phyloP scores from a whole-genome alignment of 805 yeast species.

The Metschnikowia sp. region DNA sequence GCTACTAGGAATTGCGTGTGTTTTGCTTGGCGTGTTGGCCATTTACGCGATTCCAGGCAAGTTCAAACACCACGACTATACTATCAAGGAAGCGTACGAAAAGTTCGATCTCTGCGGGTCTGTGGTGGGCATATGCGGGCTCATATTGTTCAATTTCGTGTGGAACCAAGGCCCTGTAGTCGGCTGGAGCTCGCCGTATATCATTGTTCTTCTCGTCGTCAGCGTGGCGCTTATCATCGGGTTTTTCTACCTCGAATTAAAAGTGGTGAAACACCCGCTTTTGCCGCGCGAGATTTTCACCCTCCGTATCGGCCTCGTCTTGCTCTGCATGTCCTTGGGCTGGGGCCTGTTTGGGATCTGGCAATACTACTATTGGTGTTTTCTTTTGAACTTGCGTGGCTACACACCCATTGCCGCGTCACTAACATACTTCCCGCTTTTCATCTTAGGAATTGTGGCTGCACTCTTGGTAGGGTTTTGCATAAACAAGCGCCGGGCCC shows the following conservation, averaged over 20 bases:
- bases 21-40: slow-evolving; percentile 28
- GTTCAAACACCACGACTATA: slow-evolving; percentile 14
- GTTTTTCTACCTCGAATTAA: slow-evolving; percentile 50
- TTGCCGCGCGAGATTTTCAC: slow-evolving; percentile 50
- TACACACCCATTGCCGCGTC: slow-evolving; percentile 33
- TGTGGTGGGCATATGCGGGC: slow-evolving; percentile 52
- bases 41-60: slow-evolving; percentile 37
- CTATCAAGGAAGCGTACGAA: slow-evolving; percentile 11
- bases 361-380: slow-evolving; percentile 60
- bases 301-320: slow-evolving; percentile 43
- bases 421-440: slow-evolving; percentile 45
- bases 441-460: slow-evolving; percentile 54
- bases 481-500: slow-evolving; percentile 46
- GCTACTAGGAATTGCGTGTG: slow-evolving; percentile 41
- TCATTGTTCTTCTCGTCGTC: slow-evolving; percentile 52
- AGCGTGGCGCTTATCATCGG: slow-evolving; percentile 40
- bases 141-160: slow-evolving; percentile 61
- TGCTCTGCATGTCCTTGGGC: slow-evolving; percentile 54
- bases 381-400: slow-evolving; percentile 47
- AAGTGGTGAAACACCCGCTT: slow-evolving; percentile 46
- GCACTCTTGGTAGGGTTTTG: slow-evolving; percentile 49
- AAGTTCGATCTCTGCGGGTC: slow-evolving; percentile 42
- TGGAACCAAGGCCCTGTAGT: slow-evolving; percentile 75
- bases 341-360: slow-evolving; percentile 81
- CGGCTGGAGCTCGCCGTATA: slow-evolving; percentile 63